Evolutionary conservation across 306 rosid genomes (phyloP).

Genomic region (Casuarina equisetifolia): DNA sequence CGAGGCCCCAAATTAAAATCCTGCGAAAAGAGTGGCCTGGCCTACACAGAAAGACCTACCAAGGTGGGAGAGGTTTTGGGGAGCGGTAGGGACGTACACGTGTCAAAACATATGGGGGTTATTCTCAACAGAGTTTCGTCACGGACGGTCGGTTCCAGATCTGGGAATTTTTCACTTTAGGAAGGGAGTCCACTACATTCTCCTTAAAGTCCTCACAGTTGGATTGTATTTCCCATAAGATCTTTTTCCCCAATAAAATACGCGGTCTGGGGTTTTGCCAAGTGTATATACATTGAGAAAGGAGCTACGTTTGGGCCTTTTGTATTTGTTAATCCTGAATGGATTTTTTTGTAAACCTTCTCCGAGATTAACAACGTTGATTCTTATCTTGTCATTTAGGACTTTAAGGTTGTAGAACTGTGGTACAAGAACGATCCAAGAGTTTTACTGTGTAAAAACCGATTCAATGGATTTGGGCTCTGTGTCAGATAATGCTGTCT

Average conservation of each 20-base stretch:
- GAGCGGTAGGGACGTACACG: constrained; percentile 2
- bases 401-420: too few relatives aligned
- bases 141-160: constrained; percentile 39
- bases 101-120: neutral
- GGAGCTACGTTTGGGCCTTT: too few relatives aligned
- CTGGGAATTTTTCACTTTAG: constrained; percentile 11
- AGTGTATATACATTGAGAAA: neutral
- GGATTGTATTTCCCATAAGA: neutral
- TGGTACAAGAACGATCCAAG: too few relatives aligned
- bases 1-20: neutral
- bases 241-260: neutral
- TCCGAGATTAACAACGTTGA: too few relatives aligned
- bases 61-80: neutral
- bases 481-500: too few relatives aligned
- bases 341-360: too few relatives aligned
- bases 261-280: neutral
- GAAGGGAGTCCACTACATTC: constrained; percentile 22
- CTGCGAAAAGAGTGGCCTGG: constrained; percentile 4
- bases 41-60: constrained; percentile 1
- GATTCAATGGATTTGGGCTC: too few relatives aligned
- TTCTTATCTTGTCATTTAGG: too few relatives aligned
- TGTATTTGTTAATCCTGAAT: too few relatives aligned
- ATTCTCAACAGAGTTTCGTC: constrained; percentile 19
- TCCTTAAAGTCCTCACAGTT: constrained; percentile 24
- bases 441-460: too few relatives aligned